A percentile compares a stretch with the other conserved stretches of the same genome.
Conservation (phyloP, 106 monocot genomes). For the Dioscorea alata region DNA sequence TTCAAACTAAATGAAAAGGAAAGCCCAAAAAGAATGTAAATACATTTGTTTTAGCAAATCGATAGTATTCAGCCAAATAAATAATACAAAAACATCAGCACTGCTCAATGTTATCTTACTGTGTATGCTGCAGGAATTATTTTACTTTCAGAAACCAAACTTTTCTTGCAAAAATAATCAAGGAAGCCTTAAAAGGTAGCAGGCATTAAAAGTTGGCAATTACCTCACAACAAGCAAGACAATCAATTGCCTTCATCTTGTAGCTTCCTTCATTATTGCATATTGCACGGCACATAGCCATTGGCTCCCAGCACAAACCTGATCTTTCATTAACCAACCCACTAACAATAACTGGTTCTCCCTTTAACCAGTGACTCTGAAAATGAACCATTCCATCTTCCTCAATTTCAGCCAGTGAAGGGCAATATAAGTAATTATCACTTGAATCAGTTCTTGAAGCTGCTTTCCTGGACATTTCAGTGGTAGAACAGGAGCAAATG, state of each 20-base stretch:
- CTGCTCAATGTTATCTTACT: background rate
- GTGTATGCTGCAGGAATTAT: background rate
- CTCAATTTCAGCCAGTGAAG: slow-evolving; percentile 23
- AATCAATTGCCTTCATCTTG: slow-evolving; percentile 62
- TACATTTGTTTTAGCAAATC: background rate
- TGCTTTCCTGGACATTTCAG: slow-evolving; percentile 42
- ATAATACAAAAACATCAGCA: background rate
- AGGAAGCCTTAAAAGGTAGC: background rate
- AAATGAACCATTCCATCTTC: slow-evolving; percentile 43
- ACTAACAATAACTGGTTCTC: slow-evolving; percentile 72
- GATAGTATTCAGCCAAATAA: background rate
- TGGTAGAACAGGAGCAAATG: slow-evolving; percentile 16
- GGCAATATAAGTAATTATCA: slow-evolving; percentile 68
- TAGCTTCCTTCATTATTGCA: slow-evolving; percentile 15
- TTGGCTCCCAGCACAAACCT: slow-evolving; percentile 65
- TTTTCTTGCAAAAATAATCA: background rate
- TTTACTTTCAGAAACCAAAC: background rate
- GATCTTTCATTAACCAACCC: slow-evolving; percentile 37
- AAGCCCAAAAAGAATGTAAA: background rate
- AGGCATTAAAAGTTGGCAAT: background rate
- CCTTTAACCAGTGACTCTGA: slow-evolving; percentile 54
- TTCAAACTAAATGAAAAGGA: background rate
- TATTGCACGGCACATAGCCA: slow-evolving; percentile 44
- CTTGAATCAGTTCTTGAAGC: slow-evolving; percentile 38
- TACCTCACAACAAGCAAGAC: slow-evolving; percentile 69